These are phyloP conservation scores for Rasamsonia emersonii DNA, from an alignment of 2,329 filamentous ascomycete genomes.

Conservation along the genomic window DNA sequence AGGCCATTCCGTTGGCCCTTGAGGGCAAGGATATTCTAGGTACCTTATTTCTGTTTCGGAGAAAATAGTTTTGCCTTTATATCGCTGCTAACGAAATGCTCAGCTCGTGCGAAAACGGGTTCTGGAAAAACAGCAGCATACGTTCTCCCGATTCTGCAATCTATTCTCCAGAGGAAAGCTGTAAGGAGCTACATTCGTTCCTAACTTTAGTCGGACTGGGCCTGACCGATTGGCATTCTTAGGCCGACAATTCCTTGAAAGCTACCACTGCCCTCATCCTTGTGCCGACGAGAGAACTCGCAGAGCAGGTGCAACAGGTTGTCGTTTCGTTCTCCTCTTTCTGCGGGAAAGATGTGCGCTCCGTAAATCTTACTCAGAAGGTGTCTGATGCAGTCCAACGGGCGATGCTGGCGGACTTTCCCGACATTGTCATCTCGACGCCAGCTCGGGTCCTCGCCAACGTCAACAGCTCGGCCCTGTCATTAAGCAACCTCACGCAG, in stretches of 20 bases:
- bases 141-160: constrained; percentile 77
- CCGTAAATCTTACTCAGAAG: constrained; percentile 82
- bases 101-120: constrained; percentile 83
- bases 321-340: constrained; percentile 70
- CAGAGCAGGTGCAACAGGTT: constrained; percentile 77
- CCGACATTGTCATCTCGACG: constrained; percentile 85
- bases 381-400: constrained; percentile 82
- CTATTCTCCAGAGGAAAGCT: constrained; percentile 69
- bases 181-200: constrained; percentile 29
- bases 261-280: constrained; percentile 72
- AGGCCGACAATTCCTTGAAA: constrained; percentile 32
- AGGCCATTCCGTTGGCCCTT: constrained; percentile 78
- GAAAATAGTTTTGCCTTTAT: no score
- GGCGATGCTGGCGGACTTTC: constrained; percentile 73
- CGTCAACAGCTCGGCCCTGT: constrained; percentile 62
- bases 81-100: constrained; percentile 12
- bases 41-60: no score
- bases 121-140: constrained; percentile 98
- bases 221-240: background rate
- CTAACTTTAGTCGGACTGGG: background rate
- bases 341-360: constrained; percentile 73
- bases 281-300: constrained; percentile 88
- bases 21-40: constrained; percentile 78
- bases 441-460: constrained; percentile 76
- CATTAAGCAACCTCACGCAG: constrained; percentile 61